phyloP scores from a whole-genome alignment of 2,329 filamentous ascomycete species.

The Colletotrichum zoysiae region DNA sequence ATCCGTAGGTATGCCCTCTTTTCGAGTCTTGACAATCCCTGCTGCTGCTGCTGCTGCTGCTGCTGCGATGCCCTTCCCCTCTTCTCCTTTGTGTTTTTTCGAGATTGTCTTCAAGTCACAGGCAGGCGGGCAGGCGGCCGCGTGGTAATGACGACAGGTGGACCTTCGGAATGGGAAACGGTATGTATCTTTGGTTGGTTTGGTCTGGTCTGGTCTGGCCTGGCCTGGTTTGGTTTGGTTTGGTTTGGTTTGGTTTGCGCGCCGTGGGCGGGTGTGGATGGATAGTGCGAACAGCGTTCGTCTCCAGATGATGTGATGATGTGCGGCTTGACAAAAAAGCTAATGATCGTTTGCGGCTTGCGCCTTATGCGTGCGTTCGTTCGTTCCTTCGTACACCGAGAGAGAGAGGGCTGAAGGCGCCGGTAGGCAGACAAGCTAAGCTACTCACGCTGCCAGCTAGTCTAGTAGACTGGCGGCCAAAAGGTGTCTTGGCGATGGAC shows the following conservation, averaged over 20 bases:
- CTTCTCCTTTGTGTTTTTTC: not conserved
- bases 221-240: not conserved
- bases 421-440: too few relatives aligned
- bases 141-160: constrained; percentile 15
- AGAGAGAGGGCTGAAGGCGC: not conserved
- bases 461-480: too few relatives aligned
- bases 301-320: constrained; percentile 38
- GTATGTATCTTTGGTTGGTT: not conserved
- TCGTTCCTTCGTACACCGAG: not conserved
- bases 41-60: too few relatives aligned
- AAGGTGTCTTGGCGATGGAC: not conserved
- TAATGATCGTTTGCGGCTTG: constrained; percentile 38
- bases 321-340: constrained; percentile 33
- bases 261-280: constrained; percentile 6
- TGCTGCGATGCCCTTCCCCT: not conserved
- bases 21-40: constrained; percentile 1
- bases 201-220: too few relatives aligned
- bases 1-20: not conserved
- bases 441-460: too few relatives aligned
- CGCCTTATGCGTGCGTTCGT: constrained; percentile 36
- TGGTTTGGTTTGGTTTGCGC: constrained; percentile 11
- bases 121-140: not conserved
- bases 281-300: constrained; percentile 33
- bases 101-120: not conserved
- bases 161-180: constrained; percentile 7